Evolutionary conservation across 148 eudicot genomes (phyloP), one percentile per base, ranked within the genome.

Genomic region (Pouteria glomerata): DNA sequence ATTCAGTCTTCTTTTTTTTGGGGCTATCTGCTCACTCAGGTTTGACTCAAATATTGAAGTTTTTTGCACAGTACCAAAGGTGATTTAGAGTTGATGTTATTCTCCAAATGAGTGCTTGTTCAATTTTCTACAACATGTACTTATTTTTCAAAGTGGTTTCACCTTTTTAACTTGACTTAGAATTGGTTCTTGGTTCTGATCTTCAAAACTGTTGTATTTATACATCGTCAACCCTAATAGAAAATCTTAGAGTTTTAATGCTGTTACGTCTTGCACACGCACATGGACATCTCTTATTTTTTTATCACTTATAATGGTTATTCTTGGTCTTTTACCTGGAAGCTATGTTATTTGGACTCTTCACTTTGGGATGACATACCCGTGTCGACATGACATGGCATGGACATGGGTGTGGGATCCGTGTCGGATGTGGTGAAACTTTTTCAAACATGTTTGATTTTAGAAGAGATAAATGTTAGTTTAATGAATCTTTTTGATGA

Each of bases 1-100:
- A 91, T 95, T 73, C 99, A 95, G 72, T 95, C 99, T 29, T 95
- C 99, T 59, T 95, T 95, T 80, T 95, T 95, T 88, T 95, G 99
- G 99, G 99, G 99, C 51, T 95, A 95, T 78, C 88, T 95, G 55
- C 96, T 95, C 63, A 95, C 99, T 80, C 99, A 95, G 97, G 99
- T 95, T 84, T 76, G 72, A 57, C 76, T 74, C 63, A 16, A 41
- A 19, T 41, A 45, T 27, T 78, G 29, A 16, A 56, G 24, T 15
- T 58, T 34, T 23, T 34, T 30, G 26, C 24, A 26, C 48, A 19
- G 23, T 16, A 42, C 12, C 23, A 8, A 56, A 21, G 29, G 58
- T 10, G 48, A 34, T 62, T 34, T 48, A 63, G 1, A 0, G 18
- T 41, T 70, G 4, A 18, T 30, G 27, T 57, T 18, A 35, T 27